phyloP scores from a whole-genome alignment of 495 filamentous ascomycete species.

The Wilcoxina mikolae region DNA sequence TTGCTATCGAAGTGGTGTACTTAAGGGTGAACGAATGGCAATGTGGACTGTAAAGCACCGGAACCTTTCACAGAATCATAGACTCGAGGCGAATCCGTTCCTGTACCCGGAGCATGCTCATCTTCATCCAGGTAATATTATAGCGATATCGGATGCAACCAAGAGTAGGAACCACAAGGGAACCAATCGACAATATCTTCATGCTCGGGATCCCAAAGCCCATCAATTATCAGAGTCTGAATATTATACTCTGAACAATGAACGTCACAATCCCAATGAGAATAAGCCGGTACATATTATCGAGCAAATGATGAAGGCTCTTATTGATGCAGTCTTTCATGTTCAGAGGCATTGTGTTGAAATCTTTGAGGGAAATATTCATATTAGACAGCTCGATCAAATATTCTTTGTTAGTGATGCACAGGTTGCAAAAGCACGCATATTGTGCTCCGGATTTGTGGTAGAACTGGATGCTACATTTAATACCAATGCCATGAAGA shows the following conservation, averaged over 20 bases:
- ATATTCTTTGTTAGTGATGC: background rate
- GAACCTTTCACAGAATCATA: too few relatives aligned
- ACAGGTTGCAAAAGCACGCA: background rate
- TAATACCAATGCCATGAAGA: background rate
- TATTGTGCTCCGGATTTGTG: background rate
- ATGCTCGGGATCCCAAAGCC: background rate
- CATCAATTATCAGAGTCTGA: too few relatives aligned
- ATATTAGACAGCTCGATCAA: background rate
- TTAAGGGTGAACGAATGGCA: too few relatives aligned
- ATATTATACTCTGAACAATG: too few relatives aligned
- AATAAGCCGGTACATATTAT: background rate
- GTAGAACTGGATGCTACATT: conserved; percentile 2
- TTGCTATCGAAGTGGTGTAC: background rate
- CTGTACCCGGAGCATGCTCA: background rate
- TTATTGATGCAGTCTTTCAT: background rate
- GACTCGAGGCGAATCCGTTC: background rate
- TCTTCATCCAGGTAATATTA: background rate
- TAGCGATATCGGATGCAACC: background rate
- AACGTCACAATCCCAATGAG: background rate
- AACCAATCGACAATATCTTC: background rate
- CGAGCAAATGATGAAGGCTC: background rate
- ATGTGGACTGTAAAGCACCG: too few relatives aligned
- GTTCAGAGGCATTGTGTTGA: background rate
- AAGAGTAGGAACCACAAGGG: background rate
- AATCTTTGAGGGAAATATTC: background rate